Evolutionary conservation across 192 early-diverging fungal genomes (phyloP).

Genomic region (Haplosporangium gracile): DNA sequence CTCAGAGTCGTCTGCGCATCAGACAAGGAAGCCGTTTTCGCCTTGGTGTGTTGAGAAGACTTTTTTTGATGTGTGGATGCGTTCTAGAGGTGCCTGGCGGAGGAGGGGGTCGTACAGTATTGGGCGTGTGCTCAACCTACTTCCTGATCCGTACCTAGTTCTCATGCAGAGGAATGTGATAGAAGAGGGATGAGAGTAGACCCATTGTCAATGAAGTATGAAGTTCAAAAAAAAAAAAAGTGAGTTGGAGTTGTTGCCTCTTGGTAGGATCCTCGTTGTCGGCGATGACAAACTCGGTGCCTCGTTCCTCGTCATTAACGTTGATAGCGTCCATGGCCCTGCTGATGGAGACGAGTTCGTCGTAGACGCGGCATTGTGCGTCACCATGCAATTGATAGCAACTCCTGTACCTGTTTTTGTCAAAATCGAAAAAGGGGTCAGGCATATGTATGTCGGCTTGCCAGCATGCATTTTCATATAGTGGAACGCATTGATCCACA

Average conservation of each 20-base stretch:
- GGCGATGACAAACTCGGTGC: neutral
- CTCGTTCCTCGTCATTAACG: neutral
- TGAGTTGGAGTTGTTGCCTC: neutral
- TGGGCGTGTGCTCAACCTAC: neutral
- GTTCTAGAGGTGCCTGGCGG: neutral
- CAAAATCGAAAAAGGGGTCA: too few relatives aligned
- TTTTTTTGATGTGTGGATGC: constrained; percentile 22
- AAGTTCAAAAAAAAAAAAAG: neutral
- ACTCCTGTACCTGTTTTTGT: too few relatives aligned
- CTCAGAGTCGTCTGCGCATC: constrained; percentile 15
- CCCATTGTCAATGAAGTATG: neutral
- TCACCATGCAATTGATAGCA: too few relatives aligned
- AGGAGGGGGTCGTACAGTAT: constrained; percentile 9
- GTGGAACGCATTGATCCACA: neutral
- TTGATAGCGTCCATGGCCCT: neutral
- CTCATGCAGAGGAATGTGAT: neutral
- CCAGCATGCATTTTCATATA: neutral
- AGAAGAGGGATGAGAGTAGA: too few relatives aligned
- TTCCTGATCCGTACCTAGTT: neutral
- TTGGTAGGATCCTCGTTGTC: neutral
- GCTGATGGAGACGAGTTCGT: neutral
- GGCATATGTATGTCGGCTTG: too few relatives aligned
- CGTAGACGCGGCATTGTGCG: neutral
- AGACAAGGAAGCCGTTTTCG: constrained; percentile 29
- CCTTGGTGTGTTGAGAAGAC: neutral